Base-by-base conservation (phyloP, 768 basidiomycete genomes). In the Trametes punicea region DNA sequence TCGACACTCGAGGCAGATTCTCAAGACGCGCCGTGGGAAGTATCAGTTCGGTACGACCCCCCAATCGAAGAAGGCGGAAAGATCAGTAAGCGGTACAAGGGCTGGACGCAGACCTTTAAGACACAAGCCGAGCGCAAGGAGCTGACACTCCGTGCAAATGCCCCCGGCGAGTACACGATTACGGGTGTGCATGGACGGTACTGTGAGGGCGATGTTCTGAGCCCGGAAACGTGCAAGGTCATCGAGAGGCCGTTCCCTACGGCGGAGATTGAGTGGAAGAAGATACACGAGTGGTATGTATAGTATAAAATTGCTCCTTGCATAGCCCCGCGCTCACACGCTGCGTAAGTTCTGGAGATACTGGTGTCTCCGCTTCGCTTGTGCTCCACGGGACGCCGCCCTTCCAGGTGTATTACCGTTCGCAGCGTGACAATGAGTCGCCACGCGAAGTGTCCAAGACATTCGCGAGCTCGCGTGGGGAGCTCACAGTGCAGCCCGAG, bases 301-400 rank as follows among this genome's bases (percentile, higher is more conserved):
- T 26, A 15, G 23, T 21, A 18, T 30, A 29, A 10, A 16, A 21
- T 11, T n/a, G 23, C 26, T 38, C 18, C 9, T 18, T n/a, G 26
- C 18, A 21, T 15, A 44, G 4, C 18, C 27, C 45, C n/a, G 38
- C 51, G 7, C 57, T 57, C 11, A 30, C 59, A 41, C 51, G 57
- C 11, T 47, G 38, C 34, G 50, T 30, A 60, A 93, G 90, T 68
- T 91, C 91, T 46, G 89, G 91, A 1, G 95, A 97, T 64, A 93
- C 90, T 16, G 95, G 96, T 7, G 90, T 96, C 44, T 87, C 87
- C 11, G 93, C 90, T 2, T 84, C 88, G 3, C 81, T 97, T 46
- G 81, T 94, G 55, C 77, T 98, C 46, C 88, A 87, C 46, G 96
- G 95, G 15, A 87, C 87, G 3, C 87, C 94, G 25, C 95, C 95